Percentiles rank a stretch among this genome's conserved stretches.
phyloP scores from a whole-genome alignment of 2,329 filamentous ascomycete genomes.

The Curvularia sp. region DNA sequence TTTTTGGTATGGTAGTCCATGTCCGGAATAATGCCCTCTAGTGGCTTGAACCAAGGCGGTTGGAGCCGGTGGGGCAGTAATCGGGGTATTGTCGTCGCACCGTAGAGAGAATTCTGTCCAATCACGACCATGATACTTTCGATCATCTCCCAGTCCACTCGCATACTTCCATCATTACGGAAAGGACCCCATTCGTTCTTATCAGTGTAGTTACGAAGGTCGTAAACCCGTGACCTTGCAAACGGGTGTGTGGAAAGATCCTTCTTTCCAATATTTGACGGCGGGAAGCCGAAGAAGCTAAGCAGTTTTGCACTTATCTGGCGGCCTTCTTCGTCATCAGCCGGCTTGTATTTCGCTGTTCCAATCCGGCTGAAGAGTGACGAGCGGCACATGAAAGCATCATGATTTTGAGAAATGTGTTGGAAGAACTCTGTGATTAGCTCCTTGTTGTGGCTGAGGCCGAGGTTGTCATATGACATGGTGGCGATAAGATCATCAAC shows the following conservation, averaged over 20 bases:
- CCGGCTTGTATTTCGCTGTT: constrained; percentile 49
- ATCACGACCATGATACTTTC: constrained; percentile 76
- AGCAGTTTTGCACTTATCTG: constrained; percentile 76
- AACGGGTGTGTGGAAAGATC: constrained; percentile 60
- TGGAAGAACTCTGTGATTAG: constrained; percentile 52
- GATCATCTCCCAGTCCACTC: constrained; percentile 80
- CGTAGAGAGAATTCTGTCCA: constrained; percentile 61
- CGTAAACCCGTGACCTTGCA: constrained; percentile 74
- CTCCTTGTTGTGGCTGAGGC: constrained; percentile 56
- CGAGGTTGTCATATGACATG: constrained; percentile 49
- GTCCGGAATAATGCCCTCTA: constrained; percentile 38
- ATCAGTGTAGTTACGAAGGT: constrained; percentile 71
- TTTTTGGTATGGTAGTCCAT: constrained; percentile 12
- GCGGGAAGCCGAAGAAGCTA: constrained; percentile 70
- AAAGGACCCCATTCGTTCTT: constrained; percentile 75
- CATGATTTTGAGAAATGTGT: constrained; percentile 58
- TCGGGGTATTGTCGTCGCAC: constrained; percentile 33
- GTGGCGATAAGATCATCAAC: constrained; percentile 49
- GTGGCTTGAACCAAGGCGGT: constrained; percentile 41
- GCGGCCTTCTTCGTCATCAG: constrained; percentile 54
- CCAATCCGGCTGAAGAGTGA: constrained; percentile 63
- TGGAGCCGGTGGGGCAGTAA: constrained; percentile 31
- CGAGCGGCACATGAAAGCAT: constrained; percentile 69
- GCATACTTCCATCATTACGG: constrained; percentile 64
- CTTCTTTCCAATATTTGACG: constrained; percentile 47